Conservation (phyloP, 164 flowering plant genomes). For the Cinnamomum micranthum region DNA sequence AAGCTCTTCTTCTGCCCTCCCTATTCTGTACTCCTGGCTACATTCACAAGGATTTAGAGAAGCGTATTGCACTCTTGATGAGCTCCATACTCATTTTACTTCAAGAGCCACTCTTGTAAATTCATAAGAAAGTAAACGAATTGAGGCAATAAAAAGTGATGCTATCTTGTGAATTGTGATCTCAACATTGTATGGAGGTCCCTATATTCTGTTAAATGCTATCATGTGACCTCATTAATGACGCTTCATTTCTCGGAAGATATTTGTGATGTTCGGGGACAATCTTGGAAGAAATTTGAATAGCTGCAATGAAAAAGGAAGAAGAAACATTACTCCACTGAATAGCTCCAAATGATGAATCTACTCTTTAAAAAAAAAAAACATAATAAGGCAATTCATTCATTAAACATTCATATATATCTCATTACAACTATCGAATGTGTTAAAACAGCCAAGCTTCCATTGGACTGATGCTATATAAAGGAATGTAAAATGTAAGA, state of each 20-base stretch:
- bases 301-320: slow-evolving; percentile 40
- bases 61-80: background rate
- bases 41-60: background rate
- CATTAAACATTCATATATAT: too few relatives aligned
- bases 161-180: background rate
- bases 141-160: too few relatives aligned
- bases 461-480: too few relatives aligned
- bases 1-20: too few relatives aligned
- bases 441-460: too few relatives aligned
- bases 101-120: background rate
- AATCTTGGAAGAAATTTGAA: slow-evolving; percentile 87
- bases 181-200: background rate
- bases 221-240: slow-evolving; percentile 35
- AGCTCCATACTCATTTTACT: background rate
- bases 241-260: slow-evolving; percentile 82
- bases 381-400: too few relatives aligned
- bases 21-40: too few relatives aligned
- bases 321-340: background rate
- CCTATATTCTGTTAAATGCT: background rate
- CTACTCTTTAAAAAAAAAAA: too few relatives aligned
- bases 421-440: too few relatives aligned
- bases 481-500: too few relatives aligned
- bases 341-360: too few relatives aligned
- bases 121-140: background rate
- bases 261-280: slow-evolving; percentile 73